These are phyloP conservation scores for Rosa lucieae DNA, from an alignment of 306 rosid species.

Conservation along the genomic window DNA sequence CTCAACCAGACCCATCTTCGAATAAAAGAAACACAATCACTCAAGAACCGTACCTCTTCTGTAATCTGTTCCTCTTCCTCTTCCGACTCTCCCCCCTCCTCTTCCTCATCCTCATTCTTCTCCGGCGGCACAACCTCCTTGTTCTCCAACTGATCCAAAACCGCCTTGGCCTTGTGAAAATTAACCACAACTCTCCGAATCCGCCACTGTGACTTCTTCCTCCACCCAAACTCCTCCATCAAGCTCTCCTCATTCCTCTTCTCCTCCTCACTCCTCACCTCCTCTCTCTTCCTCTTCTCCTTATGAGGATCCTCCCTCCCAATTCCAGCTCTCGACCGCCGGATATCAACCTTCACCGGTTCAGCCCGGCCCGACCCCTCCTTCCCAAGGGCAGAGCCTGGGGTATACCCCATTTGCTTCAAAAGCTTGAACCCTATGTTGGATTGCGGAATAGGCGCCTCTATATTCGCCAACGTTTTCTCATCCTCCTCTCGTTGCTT, in stretches of 20 bases:
- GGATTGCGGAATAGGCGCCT: slow-evolving; percentile 87
- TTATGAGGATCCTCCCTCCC: slow-evolving; percentile 65
- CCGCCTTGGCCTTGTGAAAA: slow-evolving; percentile 75
- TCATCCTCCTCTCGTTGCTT: slow-evolving; percentile 81
- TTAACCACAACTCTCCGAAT: slow-evolving; percentile 56
- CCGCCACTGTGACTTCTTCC: slow-evolving; percentile 84
- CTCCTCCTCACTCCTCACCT: slow-evolving; percentile 31
- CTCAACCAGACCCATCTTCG: background rate
- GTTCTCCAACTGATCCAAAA: slow-evolving; percentile 86
- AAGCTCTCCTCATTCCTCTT: slow-evolving; percentile 59
- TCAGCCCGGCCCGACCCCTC: slow-evolving; percentile 73
- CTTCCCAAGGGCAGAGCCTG: slow-evolving; percentile 81
- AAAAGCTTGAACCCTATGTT: slow-evolving; percentile 84
- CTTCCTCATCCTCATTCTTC: slow-evolving; percentile 67
- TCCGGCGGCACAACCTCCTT: slow-evolving; percentile 59
- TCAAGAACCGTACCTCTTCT: slow-evolving; percentile 59
- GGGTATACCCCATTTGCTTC: slow-evolving; percentile 88
- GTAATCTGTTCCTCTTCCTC: slow-evolving; percentile 77
- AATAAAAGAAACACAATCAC: background rate
- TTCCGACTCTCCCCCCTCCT: slow-evolving; percentile 44
- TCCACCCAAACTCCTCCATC: slow-evolving; percentile 74
- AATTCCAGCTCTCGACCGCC: slow-evolving; percentile 89
- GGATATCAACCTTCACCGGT: slow-evolving; percentile 76
- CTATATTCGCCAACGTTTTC: slow-evolving; percentile 70
- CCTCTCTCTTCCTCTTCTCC: slow-evolving; percentile 74